phyloP scores from a whole-genome alignment of 331 rosid species.

The Spiraea crenata region DNA sequence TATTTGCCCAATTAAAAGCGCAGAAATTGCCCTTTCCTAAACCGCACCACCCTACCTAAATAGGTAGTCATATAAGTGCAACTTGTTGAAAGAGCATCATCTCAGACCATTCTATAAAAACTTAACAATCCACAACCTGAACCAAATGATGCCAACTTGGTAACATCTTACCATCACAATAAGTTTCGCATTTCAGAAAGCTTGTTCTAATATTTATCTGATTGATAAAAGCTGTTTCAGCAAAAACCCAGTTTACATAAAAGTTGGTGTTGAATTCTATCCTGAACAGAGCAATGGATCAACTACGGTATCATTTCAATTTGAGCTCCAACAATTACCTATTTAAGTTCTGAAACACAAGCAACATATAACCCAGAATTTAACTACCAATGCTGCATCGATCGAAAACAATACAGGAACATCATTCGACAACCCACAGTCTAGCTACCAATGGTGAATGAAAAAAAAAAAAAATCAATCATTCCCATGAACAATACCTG shows the following conservation, averaged over 20 bases:
- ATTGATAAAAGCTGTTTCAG: neutral
- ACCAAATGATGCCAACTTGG: no score
- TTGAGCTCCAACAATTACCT: no score
- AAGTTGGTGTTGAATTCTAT: neutral
- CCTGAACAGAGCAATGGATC: neutral
- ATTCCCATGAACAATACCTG: constrained; percentile 39
- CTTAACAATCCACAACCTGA: neutral
- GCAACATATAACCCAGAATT: neutral
- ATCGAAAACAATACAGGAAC: neutral
- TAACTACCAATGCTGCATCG: neutral
- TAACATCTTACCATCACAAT: neutral
- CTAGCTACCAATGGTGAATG: neutral
- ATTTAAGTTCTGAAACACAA: neutral
- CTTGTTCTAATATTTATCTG: neutral
- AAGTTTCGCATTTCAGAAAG: neutral
- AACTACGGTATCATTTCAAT: neutral
- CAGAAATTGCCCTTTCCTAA: neutral
- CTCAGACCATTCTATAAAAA: neutral
- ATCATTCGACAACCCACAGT: neutral
- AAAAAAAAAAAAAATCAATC: neutral
- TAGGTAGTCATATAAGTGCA: neutral
- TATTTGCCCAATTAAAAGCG: neutral
- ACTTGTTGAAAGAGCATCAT: neutral
- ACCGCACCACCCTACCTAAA: neutral
- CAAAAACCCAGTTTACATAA: neutral